Evolutionary conservation across 1,284 basidiomycete genomes (phyloP).

Genomic region (Veloboletus limbatus): DNA sequence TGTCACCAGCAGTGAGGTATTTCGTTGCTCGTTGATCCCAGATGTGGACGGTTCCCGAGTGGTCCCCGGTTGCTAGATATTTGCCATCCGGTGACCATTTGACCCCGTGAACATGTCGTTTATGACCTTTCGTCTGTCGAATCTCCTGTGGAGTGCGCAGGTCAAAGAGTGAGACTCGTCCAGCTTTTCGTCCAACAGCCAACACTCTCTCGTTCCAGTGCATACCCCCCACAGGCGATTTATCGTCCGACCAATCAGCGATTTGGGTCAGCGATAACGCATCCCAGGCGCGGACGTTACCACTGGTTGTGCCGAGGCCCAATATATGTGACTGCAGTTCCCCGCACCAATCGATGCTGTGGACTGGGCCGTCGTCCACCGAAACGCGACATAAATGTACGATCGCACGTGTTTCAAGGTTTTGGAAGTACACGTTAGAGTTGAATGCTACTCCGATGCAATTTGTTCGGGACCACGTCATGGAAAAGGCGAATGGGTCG

Average conservation of each 20-base stretch:
- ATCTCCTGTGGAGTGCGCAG: conserved; percentile 32
- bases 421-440: conserved; percentile 47
- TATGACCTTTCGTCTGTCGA: conserved; percentile 35
- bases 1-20: conserved; percentile 32
- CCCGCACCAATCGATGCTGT: conserved; percentile 41
- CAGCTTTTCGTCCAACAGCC: conserved; percentile 40
- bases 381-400: conserved; percentile 39
- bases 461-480: conserved; percentile 46
- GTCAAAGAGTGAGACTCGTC: conserved; percentile 41
- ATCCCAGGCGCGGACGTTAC: conserved; percentile 44
- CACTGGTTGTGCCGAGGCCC: conserved; percentile 40
- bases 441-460: conserved; percentile 48
- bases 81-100: conserved; percentile 45
- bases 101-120: conserved; percentile 42
- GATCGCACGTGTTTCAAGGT: conserved; percentile 45
- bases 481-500: conserved; percentile 45
- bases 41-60: conserved; percentile 41
- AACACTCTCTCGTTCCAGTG: conserved; percentile 42
- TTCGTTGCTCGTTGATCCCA: conserved; percentile 44
- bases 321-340: conserved; percentile 32
- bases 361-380: conserved; percentile 30
- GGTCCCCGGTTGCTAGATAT: conserved; percentile 43
- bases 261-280: conserved; percentile 29
- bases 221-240: conserved; percentile 40
- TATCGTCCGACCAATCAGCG: conserved; percentile 37